Conservation (phyloP, 1,284 basidiomycete genomes). For the Phellinidium pouzarii region DNA sequence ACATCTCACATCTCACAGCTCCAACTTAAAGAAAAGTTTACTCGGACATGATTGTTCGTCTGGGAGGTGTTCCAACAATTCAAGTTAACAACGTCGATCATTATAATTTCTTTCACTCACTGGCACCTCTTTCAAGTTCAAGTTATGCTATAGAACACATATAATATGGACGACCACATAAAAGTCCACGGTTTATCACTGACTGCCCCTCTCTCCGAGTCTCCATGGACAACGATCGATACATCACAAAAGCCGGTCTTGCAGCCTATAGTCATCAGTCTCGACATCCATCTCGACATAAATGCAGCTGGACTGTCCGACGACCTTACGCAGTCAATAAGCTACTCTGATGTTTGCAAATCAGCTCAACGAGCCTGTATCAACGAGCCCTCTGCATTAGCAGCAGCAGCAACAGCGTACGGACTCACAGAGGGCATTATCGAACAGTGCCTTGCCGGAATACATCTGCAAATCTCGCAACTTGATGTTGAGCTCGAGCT, state of each 20-base stretch:
- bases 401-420: constrained; percentile 1
- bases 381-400: neutral
- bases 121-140: neutral
- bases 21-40: too few relatives aligned
- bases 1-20: too few relatives aligned
- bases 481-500: constrained; percentile 14
- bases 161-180: constrained; percentile 12
- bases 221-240: constrained; percentile 38
- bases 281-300: constrained; percentile 52
- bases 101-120: neutral
- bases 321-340: constrained; percentile 50
- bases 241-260: constrained; percentile 27
- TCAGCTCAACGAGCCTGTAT: constrained; percentile 24
- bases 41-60: too few relatives aligned
- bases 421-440: constrained; percentile 11
- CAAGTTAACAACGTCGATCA: neutral
- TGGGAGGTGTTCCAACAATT: too few relatives aligned
- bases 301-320: constrained; percentile 47
- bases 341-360: constrained; percentile 47
- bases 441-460: neutral
- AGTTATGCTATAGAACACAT: neutral
- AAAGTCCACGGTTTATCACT: constrained; percentile 10
- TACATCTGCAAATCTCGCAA: neutral
- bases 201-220: constrained; percentile 4
- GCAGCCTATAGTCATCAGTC: constrained; percentile 54